A percentile compares a stretch with the other conserved stretches of the same genome.
These are phyloP conservation scores for Mucor sp. DNA, from an alignment of 371 early-diverging fungal genomes.

Conservation along the genomic window DNA sequence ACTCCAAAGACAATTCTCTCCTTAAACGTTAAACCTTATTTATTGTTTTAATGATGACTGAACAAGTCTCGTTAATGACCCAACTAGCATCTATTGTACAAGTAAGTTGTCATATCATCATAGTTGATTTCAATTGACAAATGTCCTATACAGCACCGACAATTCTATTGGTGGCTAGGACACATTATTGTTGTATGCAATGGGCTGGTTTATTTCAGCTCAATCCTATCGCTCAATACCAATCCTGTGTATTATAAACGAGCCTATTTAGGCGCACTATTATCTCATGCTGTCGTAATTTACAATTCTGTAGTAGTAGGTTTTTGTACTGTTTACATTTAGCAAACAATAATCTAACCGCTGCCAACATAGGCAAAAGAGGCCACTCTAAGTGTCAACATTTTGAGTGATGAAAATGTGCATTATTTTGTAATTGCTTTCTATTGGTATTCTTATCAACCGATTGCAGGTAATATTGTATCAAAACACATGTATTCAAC, in stretches of 20 bases:
- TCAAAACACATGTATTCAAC: not conserved
- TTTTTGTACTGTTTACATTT: not conserved
- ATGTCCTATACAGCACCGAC: constrained; percentile 42
- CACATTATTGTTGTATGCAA: constrained; percentile 41
- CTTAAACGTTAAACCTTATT: not conserved
- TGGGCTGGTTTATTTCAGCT: constrained; percentile 38
- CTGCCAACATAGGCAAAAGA: not conserved
- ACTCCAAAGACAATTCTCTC: not conserved
- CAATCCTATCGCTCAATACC: constrained; percentile 39
- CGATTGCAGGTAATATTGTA: constrained; percentile 65
- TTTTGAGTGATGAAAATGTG: constrained; percentile 84
- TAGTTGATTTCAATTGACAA: not conserved
- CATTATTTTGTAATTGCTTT: constrained; percentile 84
- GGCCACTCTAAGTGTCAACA: constrained; percentile 10
- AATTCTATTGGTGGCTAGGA: constrained; percentile 61
- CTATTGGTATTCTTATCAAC: constrained; percentile 74
- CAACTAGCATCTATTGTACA: constrained; percentile 1
- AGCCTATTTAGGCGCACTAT: constrained; percentile 72
- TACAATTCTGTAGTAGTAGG: constrained; percentile 81
- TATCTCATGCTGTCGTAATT: constrained; percentile 82
- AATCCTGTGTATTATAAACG: constrained; percentile 52
- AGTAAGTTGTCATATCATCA: constrained; percentile 1
- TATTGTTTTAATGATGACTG: constrained; percentile 11
- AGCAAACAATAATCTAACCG: not conserved
- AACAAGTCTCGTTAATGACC: constrained; percentile 11